Evolutionary conservation across 495 filamentous ascomycete species (phyloP), one percentile per base, ranked within the genome.

Genomic region (Acidiella bohemica): DNA sequence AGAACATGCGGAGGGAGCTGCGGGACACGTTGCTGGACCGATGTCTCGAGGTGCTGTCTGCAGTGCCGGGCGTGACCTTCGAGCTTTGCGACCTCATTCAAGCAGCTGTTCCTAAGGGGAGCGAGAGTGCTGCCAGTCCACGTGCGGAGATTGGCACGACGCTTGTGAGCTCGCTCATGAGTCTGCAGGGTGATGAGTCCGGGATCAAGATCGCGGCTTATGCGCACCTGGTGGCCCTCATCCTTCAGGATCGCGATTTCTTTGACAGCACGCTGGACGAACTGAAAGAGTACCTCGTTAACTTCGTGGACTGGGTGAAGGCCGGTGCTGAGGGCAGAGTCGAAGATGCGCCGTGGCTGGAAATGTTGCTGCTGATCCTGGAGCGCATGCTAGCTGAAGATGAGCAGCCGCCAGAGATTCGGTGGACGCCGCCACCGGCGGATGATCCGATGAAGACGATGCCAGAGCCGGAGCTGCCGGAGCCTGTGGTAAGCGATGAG

Each of bases 171-270:
- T 93, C 86, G 4, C 68, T 99, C 12, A 78, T 90, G 54, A 96
- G 92, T 3, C 68, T 95, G 39, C 63, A 73, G 29, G 67, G 71
- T 46, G 80, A 87, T 28, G 63, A 71, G 21, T 60, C 70, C 20
- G 83, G 81, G 10, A 81, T 87, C 54, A 92, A 87, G 51, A 81
- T 96, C 44, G 80, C 87, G 14, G 82, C 92, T 0, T 94, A 87
- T 59, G 86, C 90, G 9, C 88, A 99, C 59, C 72, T 99, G 26
- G 66, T 99, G 9, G 88, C 84, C 2, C 63, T 97, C 37, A 75
- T 94, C 32, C 72, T 96, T 17, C 83, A 90, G 50, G 75, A 90
- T 41, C 75, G 73, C 41, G 55, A 69, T 0, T 95, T 96, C 63
- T 94, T 87, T 56, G 68, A 70, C 25, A 75, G 80, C 16, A 81